Conservation (phyloP, 2,329 filamentous ascomycete species). For the Teratosphaeria zuluensis region DNA sequence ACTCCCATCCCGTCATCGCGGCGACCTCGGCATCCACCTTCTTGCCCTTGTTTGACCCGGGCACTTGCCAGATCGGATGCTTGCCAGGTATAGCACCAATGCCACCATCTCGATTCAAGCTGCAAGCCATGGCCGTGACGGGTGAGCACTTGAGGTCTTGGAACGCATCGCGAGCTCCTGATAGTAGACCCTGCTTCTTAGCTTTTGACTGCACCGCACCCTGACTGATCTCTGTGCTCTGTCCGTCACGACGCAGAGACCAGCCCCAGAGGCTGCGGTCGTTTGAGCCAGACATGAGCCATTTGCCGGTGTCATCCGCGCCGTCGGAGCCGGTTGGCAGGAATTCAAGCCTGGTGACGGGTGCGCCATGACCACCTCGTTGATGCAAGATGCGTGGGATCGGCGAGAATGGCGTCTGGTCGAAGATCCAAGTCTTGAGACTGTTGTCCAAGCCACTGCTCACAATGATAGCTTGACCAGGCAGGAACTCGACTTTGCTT, state of each 20-base stretch:
- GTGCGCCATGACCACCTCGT: slow-evolving; percentile 78
- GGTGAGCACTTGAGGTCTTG: slow-evolving; percentile 78
- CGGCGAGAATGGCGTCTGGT: slow-evolving; percentile 80
- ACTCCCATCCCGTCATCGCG: slow-evolving; percentile 88
- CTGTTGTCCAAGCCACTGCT: slow-evolving; percentile 91
- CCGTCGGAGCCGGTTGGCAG: slow-evolving; percentile 83
- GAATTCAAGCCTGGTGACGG: slow-evolving; percentile 74
- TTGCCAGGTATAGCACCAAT: slow-evolving; percentile 76
- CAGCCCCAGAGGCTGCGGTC: slow-evolving; percentile 94
- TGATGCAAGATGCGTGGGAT: slow-evolving; percentile 77
- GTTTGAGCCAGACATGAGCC: slow-evolving; percentile 79
- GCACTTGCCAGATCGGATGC: slow-evolving; percentile 75
- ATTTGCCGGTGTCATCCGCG: slow-evolving; percentile 80
- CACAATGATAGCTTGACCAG: slow-evolving; percentile 79
- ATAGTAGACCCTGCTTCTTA: slow-evolving; percentile 70
- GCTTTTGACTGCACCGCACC: slow-evolving; percentile 80
- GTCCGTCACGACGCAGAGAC: slow-evolving; percentile 87
- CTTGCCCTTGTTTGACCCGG: slow-evolving; percentile 42
- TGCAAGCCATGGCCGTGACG: slow-evolving; percentile 84
- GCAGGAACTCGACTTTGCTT: slow-evolving; percentile 78
- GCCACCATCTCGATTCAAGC: slow-evolving; percentile 86
- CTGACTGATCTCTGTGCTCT: slow-evolving; percentile 88
- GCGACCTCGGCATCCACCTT: slow-evolving; percentile 62
- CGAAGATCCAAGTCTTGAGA: slow-evolving; percentile 92
- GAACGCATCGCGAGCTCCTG: slow-evolving; percentile 22